Conservation (phyloP, 2,329 filamentous ascomycete genomes). For the Epichloe baconii region DNA sequence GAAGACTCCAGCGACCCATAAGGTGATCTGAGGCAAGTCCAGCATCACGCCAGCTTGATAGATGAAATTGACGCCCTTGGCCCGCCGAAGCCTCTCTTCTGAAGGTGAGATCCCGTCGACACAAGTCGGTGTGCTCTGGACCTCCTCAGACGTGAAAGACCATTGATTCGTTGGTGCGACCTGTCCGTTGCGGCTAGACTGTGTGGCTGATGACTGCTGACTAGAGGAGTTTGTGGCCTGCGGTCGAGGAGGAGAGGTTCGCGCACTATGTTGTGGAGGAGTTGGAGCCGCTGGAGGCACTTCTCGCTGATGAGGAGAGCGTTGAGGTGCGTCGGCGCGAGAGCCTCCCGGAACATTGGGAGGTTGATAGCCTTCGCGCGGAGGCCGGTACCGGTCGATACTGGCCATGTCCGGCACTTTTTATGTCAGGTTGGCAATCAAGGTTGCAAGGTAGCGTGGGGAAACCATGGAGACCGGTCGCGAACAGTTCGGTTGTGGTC, state of each 20-base stretch:
- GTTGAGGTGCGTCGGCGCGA: slow-evolving; percentile 31
- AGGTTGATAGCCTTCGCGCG: slow-evolving; percentile 44
- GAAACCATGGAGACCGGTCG: slow-evolving; percentile 14
- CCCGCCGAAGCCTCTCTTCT: slow-evolving; percentile 67
- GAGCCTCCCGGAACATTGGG: slow-evolving; percentile 29
- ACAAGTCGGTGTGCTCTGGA: slow-evolving; percentile 70
- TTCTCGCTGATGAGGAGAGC: slow-evolving; percentile 39
- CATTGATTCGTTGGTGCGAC: slow-evolving; percentile 51
- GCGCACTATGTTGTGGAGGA: slow-evolving; percentile 41
- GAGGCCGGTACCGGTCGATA: slow-evolving; percentile 45
- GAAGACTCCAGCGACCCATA: slow-evolving; percentile 86
- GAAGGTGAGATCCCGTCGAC: slow-evolving; percentile 64
- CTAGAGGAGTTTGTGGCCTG: slow-evolving; percentile 29
- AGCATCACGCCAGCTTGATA: slow-evolving; percentile 86
- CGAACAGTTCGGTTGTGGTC: neutral
- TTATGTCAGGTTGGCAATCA: slow-evolving; percentile 15
- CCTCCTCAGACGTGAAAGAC: slow-evolving; percentile 77
- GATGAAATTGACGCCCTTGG: slow-evolving; percentile 95
- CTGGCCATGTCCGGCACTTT: slow-evolving; percentile 36
- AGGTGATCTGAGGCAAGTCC: slow-evolving; percentile 79
- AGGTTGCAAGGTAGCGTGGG: slow-evolving; percentile 7
- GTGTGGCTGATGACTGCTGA: slow-evolving; percentile 28
- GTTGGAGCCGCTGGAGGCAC: slow-evolving; percentile 50
- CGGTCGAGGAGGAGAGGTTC: slow-evolving; percentile 41
- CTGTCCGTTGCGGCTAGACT: slow-evolving; percentile 25